phyloP scores from a whole-genome alignment of 2,329 filamentous ascomycete genomes.

The Aureobasidium sp. region DNA sequence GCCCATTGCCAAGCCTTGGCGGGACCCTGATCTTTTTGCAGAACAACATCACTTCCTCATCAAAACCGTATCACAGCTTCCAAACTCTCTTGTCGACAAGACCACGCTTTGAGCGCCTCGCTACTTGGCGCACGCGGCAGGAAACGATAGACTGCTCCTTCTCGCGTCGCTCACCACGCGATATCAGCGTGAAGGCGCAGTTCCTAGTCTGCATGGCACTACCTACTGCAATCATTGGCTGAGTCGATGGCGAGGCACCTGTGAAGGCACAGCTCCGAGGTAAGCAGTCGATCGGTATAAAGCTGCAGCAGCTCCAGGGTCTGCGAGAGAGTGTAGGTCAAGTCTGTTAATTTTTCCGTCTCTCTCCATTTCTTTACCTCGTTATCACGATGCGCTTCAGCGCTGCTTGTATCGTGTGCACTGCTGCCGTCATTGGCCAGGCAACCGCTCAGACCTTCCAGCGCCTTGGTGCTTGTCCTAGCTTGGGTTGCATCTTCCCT shows the following conservation, averaged over 20 bases:
- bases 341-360: background rate
- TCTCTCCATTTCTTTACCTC: background rate
- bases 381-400: background rate
- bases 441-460: constrained; percentile 46
- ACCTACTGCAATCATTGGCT: background rate
- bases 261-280: background rate
- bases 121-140: background rate
- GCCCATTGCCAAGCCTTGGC: background rate
- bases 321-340: background rate
- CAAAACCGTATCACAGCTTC: background rate
- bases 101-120: constrained; percentile 1
- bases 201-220: background rate
- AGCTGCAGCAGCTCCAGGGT: background rate
- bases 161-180: background rate
- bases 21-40: background rate
- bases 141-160: background rate
- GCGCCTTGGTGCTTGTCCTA: constrained; percentile 48
- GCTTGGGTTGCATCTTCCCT: constrained; percentile 47
- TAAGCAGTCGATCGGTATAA: background rate
- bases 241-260: background rate
- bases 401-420: constrained; percentile 10
- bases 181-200: background rate
- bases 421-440: background rate
- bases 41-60: background rate
- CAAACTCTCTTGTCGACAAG: background rate